Conservation (phyloP, 495 filamentous ascomycete genomes). For the Podospora australis region DNA sequence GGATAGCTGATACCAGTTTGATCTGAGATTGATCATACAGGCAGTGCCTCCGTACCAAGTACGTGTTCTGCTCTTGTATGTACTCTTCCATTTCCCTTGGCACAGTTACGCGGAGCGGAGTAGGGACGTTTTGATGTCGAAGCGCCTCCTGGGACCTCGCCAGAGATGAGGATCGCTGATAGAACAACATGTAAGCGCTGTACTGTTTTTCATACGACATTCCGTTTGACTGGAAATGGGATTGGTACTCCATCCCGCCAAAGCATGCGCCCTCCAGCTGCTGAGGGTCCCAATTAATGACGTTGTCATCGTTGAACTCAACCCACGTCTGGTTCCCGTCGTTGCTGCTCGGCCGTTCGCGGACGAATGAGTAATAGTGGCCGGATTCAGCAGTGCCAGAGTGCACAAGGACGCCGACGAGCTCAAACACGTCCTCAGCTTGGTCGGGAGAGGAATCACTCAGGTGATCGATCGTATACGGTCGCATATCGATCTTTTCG, state of each 20-base stretch:
- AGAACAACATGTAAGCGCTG: constrained; percentile 98
- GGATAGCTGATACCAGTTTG: constrained; percentile 55
- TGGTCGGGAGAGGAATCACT: constrained; percentile 51
- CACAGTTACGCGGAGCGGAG: constrained; percentile 52
- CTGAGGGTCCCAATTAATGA: constrained; percentile 64
- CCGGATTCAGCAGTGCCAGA: constrained; percentile 89
- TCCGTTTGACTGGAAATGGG: constrained; percentile 38
- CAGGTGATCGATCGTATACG: constrained; percentile 83
- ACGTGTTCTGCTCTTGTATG: constrained; percentile 66
- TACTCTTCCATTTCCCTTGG: constrained; percentile 49
- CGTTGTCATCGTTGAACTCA: constrained; percentile 87
- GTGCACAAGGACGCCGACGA: constrained; percentile 90
- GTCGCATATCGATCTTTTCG: constrained; percentile 74
- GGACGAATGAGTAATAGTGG: constrained; percentile 95
- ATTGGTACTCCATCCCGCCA: constrained; percentile 60
- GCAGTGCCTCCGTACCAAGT: constrained; percentile 69
- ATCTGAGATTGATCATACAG: constrained; percentile 71
- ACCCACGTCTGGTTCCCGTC: constrained; percentile 62
- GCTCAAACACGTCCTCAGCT: constrained; percentile 71
- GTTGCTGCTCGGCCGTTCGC: constrained; percentile 60
- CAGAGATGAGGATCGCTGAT: constrained; percentile 70
- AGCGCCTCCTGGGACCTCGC: constrained; percentile 41
- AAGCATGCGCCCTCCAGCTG: constrained; percentile 72
- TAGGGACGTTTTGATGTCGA: constrained; percentile 20
- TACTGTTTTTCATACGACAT: constrained; percentile 58